Evolutionary conservation across 2,329 filamentous ascomycete species (phyloP).

Genomic region (Colletotrichum chrysophilum): DNA sequence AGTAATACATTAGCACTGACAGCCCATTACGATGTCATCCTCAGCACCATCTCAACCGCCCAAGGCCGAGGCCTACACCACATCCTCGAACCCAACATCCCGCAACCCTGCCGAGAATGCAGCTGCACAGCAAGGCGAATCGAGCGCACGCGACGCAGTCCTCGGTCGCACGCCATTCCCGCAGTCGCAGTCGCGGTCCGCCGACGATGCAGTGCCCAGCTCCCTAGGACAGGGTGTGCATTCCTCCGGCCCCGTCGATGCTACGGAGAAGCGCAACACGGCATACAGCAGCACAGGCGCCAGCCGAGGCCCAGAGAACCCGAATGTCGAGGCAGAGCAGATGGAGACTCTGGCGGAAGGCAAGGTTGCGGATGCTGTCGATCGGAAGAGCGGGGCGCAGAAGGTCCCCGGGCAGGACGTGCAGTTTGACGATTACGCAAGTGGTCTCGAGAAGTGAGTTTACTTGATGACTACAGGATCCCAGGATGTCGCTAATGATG

Average conservation of each 20-base stretch:
- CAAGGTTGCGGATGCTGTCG: conserved; percentile 28
- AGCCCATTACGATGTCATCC: background rate
- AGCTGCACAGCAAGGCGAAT: background rate
- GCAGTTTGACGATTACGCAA: conserved; percentile 21
- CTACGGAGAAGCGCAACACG: conserved; percentile 20
- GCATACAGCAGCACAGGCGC: background rate
- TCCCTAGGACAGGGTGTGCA: conserved; percentile 23
- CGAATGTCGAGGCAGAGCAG: conserved; percentile 28
- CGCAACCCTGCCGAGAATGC: conserved; percentile 4
- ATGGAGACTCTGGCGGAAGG: conserved; percentile 27
- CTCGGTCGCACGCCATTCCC: conserved; percentile 17
- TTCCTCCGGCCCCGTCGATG: conserved; percentile 24
- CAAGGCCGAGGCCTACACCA: conserved; percentile 13
- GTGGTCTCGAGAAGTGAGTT: conserved; percentile 25
- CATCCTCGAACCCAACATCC: background rate
- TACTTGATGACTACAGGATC: background rate
- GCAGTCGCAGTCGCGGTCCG: background rate
- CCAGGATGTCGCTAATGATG: background rate
- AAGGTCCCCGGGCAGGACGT: conserved; percentile 23
- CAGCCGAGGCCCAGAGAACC: conserved; percentile 17
- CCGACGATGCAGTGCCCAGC: conserved; percentile 22
- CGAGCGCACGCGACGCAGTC: background rate
- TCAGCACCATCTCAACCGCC: conserved; percentile 8
- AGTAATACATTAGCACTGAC: background rate
- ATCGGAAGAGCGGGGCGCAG: conserved; percentile 27